Percentiles rank a stretch among this genome's conserved stretches.
Evolutionary conservation across 2,329 filamentous ascomycete genomes (phyloP).

Genomic region (Dothistroma pini): DNA sequence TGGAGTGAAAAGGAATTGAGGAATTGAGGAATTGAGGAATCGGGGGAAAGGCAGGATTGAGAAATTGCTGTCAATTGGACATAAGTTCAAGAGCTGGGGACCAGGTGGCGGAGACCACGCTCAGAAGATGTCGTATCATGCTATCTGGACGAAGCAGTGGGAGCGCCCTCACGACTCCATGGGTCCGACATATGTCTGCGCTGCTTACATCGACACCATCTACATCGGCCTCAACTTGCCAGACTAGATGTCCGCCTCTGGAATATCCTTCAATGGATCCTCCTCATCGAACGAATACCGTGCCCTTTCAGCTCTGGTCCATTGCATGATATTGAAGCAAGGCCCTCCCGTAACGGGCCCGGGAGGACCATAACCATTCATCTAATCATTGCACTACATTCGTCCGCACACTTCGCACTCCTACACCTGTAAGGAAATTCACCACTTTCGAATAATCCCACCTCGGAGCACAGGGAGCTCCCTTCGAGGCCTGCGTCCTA

Average conservation of each 20-base stretch:
- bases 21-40: neutral
- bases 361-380: neutral
- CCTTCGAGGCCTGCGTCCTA: neutral
- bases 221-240: neutral
- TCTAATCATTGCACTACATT: neutral
- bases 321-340: conserved; percentile 15
- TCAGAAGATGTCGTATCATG: no score
- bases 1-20: conserved; percentile 2
- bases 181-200: no score
- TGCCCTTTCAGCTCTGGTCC: conserved; percentile 9
- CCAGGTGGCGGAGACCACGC: neutral
- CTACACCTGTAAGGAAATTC: neutral
- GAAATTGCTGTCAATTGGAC: neutral
- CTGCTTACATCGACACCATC: neutral
- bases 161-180: no score
- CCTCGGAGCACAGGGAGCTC: neutral
- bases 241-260: neutral
- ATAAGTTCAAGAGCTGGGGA: neutral
- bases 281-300: conserved; percentile 16
- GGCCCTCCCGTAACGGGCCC: conserved; percentile 9
- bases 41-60: neutral
- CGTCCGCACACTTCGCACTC: no score
- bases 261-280: conserved; percentile 15
- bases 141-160: no score
- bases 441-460: conserved; percentile 4